Evolutionary conservation across 192 early-diverging fungal species (phyloP).

Genomic region (Entrophospora sp.): DNA sequence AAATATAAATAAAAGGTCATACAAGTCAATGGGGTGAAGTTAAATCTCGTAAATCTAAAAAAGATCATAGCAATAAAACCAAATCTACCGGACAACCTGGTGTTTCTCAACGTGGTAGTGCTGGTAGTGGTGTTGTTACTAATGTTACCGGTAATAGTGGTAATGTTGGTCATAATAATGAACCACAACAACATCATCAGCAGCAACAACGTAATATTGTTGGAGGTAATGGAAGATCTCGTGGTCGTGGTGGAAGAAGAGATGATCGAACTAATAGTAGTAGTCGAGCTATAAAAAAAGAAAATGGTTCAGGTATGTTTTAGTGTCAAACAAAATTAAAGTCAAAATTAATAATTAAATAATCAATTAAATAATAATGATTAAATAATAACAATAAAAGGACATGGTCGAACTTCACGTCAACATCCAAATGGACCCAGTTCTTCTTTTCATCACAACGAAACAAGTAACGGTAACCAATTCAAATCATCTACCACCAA

Average conservation of each 20-base stretch:
- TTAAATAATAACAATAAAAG: too few relatives aligned
- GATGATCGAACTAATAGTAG: too few relatives aligned
- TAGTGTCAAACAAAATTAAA: too few relatives aligned
- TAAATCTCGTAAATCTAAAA: conserved; percentile 59
- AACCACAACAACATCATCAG: background rate
- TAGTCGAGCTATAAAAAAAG: too few relatives aligned
- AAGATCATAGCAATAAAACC: conserved; percentile 45
- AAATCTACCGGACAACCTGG: conserved; percentile 38
- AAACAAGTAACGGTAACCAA: background rate
- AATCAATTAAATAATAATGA: too few relatives aligned
- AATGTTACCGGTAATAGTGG: too few relatives aligned
- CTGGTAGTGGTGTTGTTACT: conserved; percentile 43
- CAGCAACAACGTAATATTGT: background rate
- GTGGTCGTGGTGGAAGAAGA: background rate
- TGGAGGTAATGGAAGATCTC: background rate
- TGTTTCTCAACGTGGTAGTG: conserved; percentile 41
- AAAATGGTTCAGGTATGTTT: conserved; percentile 19
- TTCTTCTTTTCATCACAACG: background rate
- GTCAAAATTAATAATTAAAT: too few relatives aligned
- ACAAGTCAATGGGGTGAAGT: conserved; percentile 81
- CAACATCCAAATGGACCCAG: conserved; percentile 16
- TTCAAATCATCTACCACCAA: too few relatives aligned
- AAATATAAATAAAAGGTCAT: conserved; percentile 47
- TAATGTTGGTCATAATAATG: conserved; percentile 46
- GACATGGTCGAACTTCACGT: conserved; percentile 5